Evolutionary conservation across 192 early-diverging fungal genomes (phyloP), one percentile per base, ranked within the genome.

Genomic region (Gonapodya prolifera): DNA sequence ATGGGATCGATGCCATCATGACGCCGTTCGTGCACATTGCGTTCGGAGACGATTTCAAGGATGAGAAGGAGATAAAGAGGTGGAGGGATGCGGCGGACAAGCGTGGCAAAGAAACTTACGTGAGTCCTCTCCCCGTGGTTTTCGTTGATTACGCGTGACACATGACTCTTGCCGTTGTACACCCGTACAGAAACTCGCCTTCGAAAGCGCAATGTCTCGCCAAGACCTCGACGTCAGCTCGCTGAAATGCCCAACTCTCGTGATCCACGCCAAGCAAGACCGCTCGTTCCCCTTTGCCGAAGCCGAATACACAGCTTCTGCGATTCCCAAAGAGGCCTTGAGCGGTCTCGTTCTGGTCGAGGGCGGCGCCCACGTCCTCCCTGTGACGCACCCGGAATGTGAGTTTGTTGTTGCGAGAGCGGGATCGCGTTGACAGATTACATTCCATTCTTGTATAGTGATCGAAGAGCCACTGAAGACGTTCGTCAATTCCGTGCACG

Each of bases 161-260:
- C 13, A 16, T 16, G n/a, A 16, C 45, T 69, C 13, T 8, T 69
- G n/a, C 8, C 45, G 13, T n/a, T n/a, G n/a, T n/a, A n/a, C n/a
- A n/a, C n/a, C n/a, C n/a, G n/a, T n/a, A n/a, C n/a, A 73, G 71
- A 32, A 30, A 13, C 71, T 73, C 8, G 71, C 71, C 71, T 73
- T 73, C 31, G 71, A 73, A 30, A 16, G 8, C 18, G 71, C 71
- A 2, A 73, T 73, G 71, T 18, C 28, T 30, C 71, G 71, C 28
- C 29, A 2, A 29, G 71, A 16, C 71, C 71, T 73, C 8, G 71
- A 73, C 2, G 8, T 73, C 8, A 29, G 28, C 71, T 30, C 18
- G 8, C 71, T 73, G 2, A 2, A 18, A 29, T 13, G 29, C 13
- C 71, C 71, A 2, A 32, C 31, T 18, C 71, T 30, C 18, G 29